Percentiles rank a stretch among this genome's conserved stretches.
Evolutionary conservation across 23 red algal genomes (phyloP).

Genomic region (Chondrus crispus): DNA sequence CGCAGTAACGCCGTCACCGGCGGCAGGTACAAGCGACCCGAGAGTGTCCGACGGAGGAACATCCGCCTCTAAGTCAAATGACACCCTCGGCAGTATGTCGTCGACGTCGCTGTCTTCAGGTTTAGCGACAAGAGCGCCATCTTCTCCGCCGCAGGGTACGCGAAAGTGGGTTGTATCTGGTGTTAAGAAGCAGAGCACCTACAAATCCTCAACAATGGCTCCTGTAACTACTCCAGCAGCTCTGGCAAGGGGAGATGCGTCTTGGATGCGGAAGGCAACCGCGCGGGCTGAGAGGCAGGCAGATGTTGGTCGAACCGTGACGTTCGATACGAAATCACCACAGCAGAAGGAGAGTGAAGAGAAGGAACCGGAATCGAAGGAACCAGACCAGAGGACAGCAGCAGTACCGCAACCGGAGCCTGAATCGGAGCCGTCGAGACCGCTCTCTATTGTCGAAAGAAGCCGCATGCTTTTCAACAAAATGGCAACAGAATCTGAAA

Average conservation of each 20-base stretch:
- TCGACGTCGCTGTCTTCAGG: too few relatives aligned
- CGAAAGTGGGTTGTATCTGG: not conserved
- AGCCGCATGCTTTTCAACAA: slow-evolving; percentile 32
- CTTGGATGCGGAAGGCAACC: not conserved
- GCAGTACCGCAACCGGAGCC: not conserved
- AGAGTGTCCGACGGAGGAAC: too few relatives aligned
- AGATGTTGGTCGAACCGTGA: not conserved
- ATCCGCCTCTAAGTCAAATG: too few relatives aligned
- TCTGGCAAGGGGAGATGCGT: slow-evolving; percentile 16
- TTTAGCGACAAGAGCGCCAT: too few relatives aligned
- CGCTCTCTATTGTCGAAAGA: slow-evolving; percentile 36
- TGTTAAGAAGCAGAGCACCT: not conserved
- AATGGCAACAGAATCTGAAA: slow-evolving; percentile 20
- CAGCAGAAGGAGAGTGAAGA: not conserved
- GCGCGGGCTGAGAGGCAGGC: not conserved
- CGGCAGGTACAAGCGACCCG: too few relatives aligned
- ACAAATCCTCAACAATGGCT: slow-evolving; percentile 19
- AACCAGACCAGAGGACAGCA: not conserved
- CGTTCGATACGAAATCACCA: too few relatives aligned
- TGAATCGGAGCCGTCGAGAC: not conserved
- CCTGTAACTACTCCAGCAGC: slow-evolving; percentile 40
- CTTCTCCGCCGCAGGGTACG: too few relatives aligned
- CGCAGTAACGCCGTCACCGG: too few relatives aligned
- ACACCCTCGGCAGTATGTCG: too few relatives aligned
- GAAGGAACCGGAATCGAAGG: not conserved